Base-by-base conservation (phyloP, 2,329 filamentous ascomycete genomes). In the Elsinoe necatrix region DNA sequence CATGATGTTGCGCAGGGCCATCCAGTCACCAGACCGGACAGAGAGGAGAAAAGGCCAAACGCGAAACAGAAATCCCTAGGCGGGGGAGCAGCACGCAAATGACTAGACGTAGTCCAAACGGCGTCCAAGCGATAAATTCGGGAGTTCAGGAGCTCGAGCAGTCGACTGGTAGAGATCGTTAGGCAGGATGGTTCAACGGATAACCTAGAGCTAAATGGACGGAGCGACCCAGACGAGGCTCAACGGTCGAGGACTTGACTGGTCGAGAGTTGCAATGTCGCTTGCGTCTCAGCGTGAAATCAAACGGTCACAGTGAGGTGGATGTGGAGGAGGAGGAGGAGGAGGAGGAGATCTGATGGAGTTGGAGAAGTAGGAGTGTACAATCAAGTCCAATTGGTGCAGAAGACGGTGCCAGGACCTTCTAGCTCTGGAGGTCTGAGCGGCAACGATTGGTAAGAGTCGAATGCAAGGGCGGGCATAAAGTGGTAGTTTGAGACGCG, bases 1-100 rank as follows among this genome's bases (percentile, higher is more conserved):
- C 75, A 78, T 77, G 67, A 75, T 75, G 61, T 35, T 52, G 21
- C 48, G 48, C 31, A 52, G 29, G 48, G 48, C 48, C 48, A 52
- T 52, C 48, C 48, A 52, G 48, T 39, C 48, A 23, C 48, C 61
- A 39, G 48, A 52, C 48, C 31, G 48, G 48, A 52, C 4, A 34
- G 12, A 16, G 31, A 35, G 34, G 31, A 37, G 29, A 39, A 11
- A 37, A 37, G 34, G 31, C 48, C 48, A 52, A 18, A 37, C 31
- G 29, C 45, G 45, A 35, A 31, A 18, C 18, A 18, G 25, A 35
- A 35, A 31, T 31, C 14, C 18, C 18, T 14, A 50, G 27, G 45
- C 27, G 45, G 45, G 45, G 45, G 14, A 25, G 27, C 23, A 45
- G 20, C 45, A 18, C 45, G 27, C 45, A 50, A 25, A 35, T 50